These are phyloP conservation scores for Ziziphus jujuba DNA, from an alignment of 306 rosid species.

Conservation along the genomic window DNA sequence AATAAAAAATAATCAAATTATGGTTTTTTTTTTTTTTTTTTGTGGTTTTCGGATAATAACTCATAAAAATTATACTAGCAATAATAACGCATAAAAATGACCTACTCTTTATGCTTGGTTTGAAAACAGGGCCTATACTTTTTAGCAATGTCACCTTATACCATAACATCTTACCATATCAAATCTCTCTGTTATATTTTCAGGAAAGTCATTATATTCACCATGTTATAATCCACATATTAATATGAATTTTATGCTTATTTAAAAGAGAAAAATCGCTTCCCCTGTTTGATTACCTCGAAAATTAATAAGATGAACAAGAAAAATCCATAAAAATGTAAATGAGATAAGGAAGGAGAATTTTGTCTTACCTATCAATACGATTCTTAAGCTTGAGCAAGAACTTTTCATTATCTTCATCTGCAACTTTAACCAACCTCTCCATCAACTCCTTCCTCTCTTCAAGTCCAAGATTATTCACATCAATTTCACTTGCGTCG, in stretches of 20 bases:
- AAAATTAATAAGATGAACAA: background rate
- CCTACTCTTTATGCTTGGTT: background rate
- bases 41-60: no score
- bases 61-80: background rate
- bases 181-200: no score
- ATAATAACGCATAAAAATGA: background rate
- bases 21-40: background rate
- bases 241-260: no score
- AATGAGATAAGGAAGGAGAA: no score
- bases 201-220: no score
- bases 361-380: constrained; percentile 45
- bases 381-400: constrained; percentile 46
- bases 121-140: no score
- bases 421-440: constrained; percentile 36
- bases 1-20: background rate
- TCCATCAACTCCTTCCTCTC: constrained; percentile 41
- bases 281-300: background rate
- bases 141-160: no score
- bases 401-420: constrained; percentile 59
- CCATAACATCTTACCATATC: no score
- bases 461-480: constrained; percentile 40
- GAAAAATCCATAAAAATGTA: background rate
- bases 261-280: no score
- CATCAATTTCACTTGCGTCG: constrained; percentile 40
- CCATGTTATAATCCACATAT: no score